Base-by-base conservation (phyloP, 768 basidiomycete genomes). In the Leucocoprinus birnbaumii region DNA sequence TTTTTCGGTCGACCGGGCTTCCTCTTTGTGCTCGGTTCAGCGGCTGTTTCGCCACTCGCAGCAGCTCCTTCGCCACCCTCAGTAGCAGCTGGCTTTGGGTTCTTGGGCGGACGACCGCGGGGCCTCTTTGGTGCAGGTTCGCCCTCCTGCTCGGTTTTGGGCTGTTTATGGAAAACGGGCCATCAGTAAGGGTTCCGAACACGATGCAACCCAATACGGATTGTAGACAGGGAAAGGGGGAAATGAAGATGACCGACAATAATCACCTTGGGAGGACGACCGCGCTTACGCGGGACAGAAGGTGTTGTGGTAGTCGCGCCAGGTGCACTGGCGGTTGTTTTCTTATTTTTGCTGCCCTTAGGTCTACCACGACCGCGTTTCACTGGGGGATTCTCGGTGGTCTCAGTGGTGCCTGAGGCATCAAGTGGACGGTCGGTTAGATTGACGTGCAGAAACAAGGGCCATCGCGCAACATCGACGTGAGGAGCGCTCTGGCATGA, bases 301-400 rank as follows among this genome's bases (percentile, higher is more conserved):
- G 75, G 65, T 19, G 73, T 60, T 11, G 76, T 61, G 6, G 77
- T 64, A 49, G 68, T 64, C 35, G 70, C 67, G 19, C 71, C 61
- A 43, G 71, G 63, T 45, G 71, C 53, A 14, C 70, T 58, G 25
- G 71, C 62, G 7, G 69, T 55, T 44, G 65, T 55, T 59, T 79
- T 80, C 75, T 84, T 78, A 70, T 84, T 82, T 75, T 90, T 94
- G 71, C 89, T 91, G 63, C 93, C 93, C 69, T 87, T 91, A 58
- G 94, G 94, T 61, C 94, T 84, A 51, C 94, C 94, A 45, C 94
- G 82, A 65, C 89, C 85, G 64, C 93, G 85, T 75, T 92, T 94
- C 58, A 66, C 62, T 40, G 81, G 76, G 43, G 71, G 66, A 19
- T 48, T 49, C 7, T 55, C 54, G 16, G 54, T 48, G 24, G 47